Base-by-base conservation (phyloP, 108 stramenopile species). In the Pseudonitzschia multistriata region DNA sequence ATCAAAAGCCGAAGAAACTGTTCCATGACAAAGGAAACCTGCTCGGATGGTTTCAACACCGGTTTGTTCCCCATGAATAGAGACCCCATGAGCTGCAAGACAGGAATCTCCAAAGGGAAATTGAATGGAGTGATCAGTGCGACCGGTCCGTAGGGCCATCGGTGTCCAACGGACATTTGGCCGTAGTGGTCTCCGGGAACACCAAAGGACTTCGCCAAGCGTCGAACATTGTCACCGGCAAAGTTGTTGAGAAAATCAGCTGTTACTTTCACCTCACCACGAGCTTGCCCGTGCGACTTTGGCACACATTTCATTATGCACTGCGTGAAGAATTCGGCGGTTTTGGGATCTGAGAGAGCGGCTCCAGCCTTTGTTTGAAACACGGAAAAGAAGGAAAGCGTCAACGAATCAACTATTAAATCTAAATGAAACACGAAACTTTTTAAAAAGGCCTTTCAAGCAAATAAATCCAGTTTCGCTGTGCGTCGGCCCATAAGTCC, bases 11-110 rank as follows among this genome's bases (percentile, higher is more conserved):
- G 90, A 11, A 97, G 17, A 74, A 90, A 95, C 61, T 96, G 96
- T 75, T 98, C 96, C 90, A 96, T 94, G n/a, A 97, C 96, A 47
- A 98, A 63, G 0, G 95, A 80, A 19, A 91, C 92, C 76, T 92
- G 90, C 55, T 89, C 88, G 25, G 88, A 87, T 13, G 88, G 87
- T 73, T 98, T 96, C 50, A 97, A 42, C 15, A 94, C 83, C 0
- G 94, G 93, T 70, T 98, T 98, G 85, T 99, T 99, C 10, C 98
- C 98, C 98, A 99, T 99, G 83, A 82, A 97, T 21, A 99, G 79
- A 7, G 98, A 91, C 25, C 97, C 97, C 97, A 99, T 97, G 33
- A 97, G 66, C 78, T 99, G 98, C 60, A 97, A 80, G 10, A 92
- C 94, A 3, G 97, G 95, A 76, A 98, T 98, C 74, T 98, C 97